Percentiles rank a stretch among this genome's conserved stretches.
These are phyloP conservation scores for Beauveria asiatica DNA, from an alignment of 2,329 filamentous ascomycete species.

Conservation along the genomic window DNA sequence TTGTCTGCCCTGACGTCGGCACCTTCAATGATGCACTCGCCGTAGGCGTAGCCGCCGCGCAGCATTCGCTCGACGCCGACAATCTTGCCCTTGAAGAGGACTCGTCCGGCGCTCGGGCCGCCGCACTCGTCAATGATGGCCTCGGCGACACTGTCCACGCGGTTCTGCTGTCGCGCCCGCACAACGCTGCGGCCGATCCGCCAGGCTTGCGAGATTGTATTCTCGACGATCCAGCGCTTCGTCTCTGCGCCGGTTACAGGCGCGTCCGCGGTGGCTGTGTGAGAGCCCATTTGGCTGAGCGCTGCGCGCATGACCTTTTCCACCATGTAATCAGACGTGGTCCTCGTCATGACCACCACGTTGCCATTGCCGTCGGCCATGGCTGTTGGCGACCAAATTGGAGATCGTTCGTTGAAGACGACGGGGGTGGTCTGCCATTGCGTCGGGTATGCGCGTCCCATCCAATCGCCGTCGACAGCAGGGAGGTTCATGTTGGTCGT, in stretches of 20 bases:
- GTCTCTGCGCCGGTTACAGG: conserved; percentile 41
- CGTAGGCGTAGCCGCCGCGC: conserved; percentile 50
- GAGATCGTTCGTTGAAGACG: conserved; percentile 38
- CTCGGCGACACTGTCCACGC: conserved; percentile 46
- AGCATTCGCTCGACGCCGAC: conserved; percentile 48
- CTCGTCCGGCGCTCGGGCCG: conserved; percentile 41
- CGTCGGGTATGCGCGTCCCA: conserved; percentile 47
- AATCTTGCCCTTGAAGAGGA: conserved; percentile 58
- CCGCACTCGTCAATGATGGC: conserved; percentile 51
- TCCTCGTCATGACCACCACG: conserved; percentile 40
- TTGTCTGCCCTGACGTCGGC: conserved; percentile 29
- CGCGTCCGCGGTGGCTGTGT: conserved; percentile 39
- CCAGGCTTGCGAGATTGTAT: conserved; percentile 47
- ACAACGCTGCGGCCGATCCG: conserved; percentile 53
- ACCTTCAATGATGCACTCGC: conserved; percentile 48
- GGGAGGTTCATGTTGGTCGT: conserved; percentile 43
- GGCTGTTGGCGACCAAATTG: conserved; percentile 36
- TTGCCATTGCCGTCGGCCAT: conserved; percentile 46
- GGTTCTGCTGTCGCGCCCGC: conserved; percentile 38
- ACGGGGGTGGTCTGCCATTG: conserved; percentile 48
- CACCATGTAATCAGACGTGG: conserved; percentile 35
- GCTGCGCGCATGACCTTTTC: conserved; percentile 44
- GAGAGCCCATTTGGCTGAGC: conserved; percentile 47
- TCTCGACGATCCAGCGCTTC: conserved; percentile 41
- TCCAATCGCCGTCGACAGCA: conserved; percentile 47